Conservation (phyloP, 768 basidiomycete species). For the Pleurotus djamor region DNA sequence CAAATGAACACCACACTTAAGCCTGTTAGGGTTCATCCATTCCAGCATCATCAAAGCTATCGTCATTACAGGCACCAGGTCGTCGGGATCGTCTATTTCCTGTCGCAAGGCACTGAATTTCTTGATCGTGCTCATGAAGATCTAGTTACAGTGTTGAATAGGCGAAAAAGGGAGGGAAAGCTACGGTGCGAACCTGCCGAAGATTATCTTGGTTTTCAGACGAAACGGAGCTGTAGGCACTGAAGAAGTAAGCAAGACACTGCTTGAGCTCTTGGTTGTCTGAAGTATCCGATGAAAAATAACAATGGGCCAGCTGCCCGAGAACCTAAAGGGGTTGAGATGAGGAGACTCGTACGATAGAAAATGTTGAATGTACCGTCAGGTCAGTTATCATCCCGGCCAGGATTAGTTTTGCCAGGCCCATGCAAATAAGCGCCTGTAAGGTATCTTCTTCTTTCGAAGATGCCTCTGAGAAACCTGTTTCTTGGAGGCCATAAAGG, state of each 20-base stretch:
- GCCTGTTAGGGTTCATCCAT: conserved; percentile 70
- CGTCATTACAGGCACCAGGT: conserved; percentile 55
- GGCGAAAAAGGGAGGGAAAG: neutral
- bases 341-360: conserved; percentile 25
- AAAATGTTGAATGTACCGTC: conserved; percentile 36
- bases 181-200: conserved; percentile 42
- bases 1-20: conserved; percentile 4
- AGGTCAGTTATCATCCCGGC: conserved; percentile 74
- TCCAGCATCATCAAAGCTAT: conserved; percentile 65
- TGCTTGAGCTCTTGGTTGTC: conserved; percentile 85
- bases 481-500: neutral
- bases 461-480: conserved; percentile 18
- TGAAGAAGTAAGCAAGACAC: conserved; percentile 85
- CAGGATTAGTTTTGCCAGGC: conserved; percentile 84
- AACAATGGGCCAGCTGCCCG: conserved; percentile 42
- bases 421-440: conserved; percentile 72
- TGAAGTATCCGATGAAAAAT: conserved; percentile 77
- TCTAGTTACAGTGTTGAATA: conserved; percentile 27
- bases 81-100: conserved; percentile 54
- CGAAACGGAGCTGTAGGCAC: conserved; percentile 83
- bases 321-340: conserved; percentile 41
- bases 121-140: conserved; percentile 51
- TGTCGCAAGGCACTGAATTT: conserved; percentile 45
- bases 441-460: conserved; percentile 45
- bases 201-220: conserved; percentile 71